Evolutionary conservation across 2,329 filamentous ascomycete genomes (phyloP).

Genomic region (Fusarium decemcellulare): DNA sequence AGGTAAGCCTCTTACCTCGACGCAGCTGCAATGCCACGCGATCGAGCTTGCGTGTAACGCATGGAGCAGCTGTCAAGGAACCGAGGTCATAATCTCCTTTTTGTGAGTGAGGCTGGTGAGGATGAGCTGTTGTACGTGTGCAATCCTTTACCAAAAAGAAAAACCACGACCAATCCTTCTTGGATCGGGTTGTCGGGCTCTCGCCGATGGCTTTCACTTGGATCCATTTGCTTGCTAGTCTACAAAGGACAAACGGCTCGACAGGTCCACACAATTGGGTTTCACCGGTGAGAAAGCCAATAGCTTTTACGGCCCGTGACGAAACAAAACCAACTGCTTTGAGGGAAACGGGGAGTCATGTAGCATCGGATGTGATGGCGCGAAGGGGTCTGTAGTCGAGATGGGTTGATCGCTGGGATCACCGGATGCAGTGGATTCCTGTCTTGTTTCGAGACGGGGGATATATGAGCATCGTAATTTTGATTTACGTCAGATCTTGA

Average conservation of each 20-base stretch:
- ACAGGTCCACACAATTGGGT: constrained; percentile 44
- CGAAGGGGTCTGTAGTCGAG: constrained; percentile 24
- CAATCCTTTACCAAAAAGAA: neutral
- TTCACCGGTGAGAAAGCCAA: constrained; percentile 29
- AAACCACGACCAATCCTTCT: constrained; percentile 28
- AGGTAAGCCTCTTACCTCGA: constrained; percentile 14
- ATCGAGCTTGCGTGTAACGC: constrained; percentile 29
- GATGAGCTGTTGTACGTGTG: constrained; percentile 5
- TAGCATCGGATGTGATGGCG: neutral
- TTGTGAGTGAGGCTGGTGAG: constrained; percentile 16
- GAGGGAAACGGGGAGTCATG: constrained; percentile 1
- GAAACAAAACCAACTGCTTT: constrained; percentile 24
- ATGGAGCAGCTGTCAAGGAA: constrained; percentile 12
- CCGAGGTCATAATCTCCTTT: constrained; percentile 21
- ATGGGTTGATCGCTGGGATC: constrained; percentile 21
- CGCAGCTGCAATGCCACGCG: constrained; percentile 35
- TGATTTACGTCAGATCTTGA: constrained; percentile 30
- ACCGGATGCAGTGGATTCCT: constrained; percentile 19
- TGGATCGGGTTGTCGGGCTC: constrained; percentile 24
- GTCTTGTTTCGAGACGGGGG: constrained; percentile 32
- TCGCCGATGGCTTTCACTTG: too few relatives aligned
- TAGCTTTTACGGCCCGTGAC: constrained; percentile 28
- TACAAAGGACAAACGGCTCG: neutral
- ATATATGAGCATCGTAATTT: constrained; percentile 37
- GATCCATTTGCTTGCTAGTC: too few relatives aligned